Evolutionary conservation across 768 basidiomycete species (phyloP).

Genomic region (Tubosaeta sp.): DNA sequence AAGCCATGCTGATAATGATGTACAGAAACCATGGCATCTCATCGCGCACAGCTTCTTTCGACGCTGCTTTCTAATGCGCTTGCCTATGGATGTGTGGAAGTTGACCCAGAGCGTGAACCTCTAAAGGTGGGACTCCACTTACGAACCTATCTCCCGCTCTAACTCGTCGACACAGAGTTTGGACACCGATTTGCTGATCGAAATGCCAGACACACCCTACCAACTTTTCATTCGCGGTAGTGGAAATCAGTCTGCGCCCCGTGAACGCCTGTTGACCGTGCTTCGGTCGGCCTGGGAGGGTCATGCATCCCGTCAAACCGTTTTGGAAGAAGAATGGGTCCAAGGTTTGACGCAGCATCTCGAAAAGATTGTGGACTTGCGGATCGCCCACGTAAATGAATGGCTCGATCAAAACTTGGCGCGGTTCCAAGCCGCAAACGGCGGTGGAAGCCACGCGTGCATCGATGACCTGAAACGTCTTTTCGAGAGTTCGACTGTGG

Average conservation of each 20-base stretch:
- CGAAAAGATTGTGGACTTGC: slow-evolving; percentile 34
- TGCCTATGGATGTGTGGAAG: slow-evolving; percentile 42
- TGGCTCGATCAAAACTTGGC: too few species aligned
- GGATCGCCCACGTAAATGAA: too few species aligned
- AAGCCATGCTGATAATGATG: background rate
- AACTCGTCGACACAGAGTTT: slow-evolving; percentile 39
- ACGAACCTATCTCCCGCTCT: background rate
- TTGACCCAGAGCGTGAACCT: slow-evolving; percentile 43
- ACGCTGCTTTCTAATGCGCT: too few species aligned
- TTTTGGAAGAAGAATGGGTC: slow-evolving; percentile 35
- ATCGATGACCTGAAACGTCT: too few species aligned
- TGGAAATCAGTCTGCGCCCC: slow-evolving; percentile 12
- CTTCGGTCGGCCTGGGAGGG: too few species aligned
- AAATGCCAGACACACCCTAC: slow-evolving; percentile 33
- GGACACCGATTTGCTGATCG: slow-evolving; percentile 44
- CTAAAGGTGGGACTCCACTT: slow-evolving; percentile 38
- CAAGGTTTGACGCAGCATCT: slow-evolving; percentile 36
- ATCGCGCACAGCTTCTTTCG: too few species aligned
- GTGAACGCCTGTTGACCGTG: slow-evolving; percentile 9
- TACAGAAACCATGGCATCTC: slow-evolving; percentile 45
- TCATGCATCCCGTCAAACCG: slow-evolving; percentile 16
- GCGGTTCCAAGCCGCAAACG: too few species aligned
- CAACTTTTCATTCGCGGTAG: slow-evolving; percentile 33
- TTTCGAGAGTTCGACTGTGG: too few species aligned
- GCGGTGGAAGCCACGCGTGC: too few species aligned